phyloP scores from a whole-genome alignment of 768 basidiomycete species.

The Russula sp. region DNA sequence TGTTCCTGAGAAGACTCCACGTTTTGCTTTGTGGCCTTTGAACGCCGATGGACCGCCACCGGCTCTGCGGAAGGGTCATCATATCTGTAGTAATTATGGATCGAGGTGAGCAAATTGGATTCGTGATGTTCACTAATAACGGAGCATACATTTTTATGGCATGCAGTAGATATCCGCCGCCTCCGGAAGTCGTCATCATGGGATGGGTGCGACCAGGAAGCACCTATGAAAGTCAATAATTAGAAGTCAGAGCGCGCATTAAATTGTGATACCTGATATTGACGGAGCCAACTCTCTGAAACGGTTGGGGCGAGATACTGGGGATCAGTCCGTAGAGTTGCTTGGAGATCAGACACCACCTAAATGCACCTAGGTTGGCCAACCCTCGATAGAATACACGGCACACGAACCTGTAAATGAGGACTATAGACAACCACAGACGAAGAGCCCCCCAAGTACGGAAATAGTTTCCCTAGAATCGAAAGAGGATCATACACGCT shows the following conservation, averaged over 20 bases:
- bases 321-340: slow-evolving; percentile 60
- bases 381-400: neutral
- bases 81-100: slow-evolving; percentile 36
- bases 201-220: slow-evolving; percentile 97
- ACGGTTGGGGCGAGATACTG: slow-evolving; percentile 74
- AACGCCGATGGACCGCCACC: slow-evolving; percentile 48
- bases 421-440: slow-evolving; percentile 87
- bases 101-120: neutral
- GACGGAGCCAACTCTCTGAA: slow-evolving; percentile 82
- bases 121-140: neutral
- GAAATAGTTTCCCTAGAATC: slow-evolving; percentile 66
- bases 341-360: slow-evolving; percentile 76
- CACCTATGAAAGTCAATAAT: slow-evolving; percentile 42
- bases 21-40: slow-evolving; percentile 34
- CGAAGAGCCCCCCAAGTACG: slow-evolving; percentile 81
- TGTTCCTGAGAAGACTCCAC: neutral
- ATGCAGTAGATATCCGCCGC: slow-evolving; percentile 84
- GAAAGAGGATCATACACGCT: slow-evolving; percentile 84
- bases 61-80: slow-evolving; percentile 63
- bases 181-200: slow-evolving; percentile 84
- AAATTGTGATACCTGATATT: slow-evolving; percentile 67
- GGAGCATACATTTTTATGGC: slow-evolving; percentile 77
- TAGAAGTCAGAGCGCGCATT: neutral
- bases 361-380: slow-evolving; percentile 34
- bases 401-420: slow-evolving; percentile 59